Evolutionary conservation across 2,329 filamentous ascomycete genomes (phyloP).

Genomic region (Cladosporium oxysporum): DNA sequence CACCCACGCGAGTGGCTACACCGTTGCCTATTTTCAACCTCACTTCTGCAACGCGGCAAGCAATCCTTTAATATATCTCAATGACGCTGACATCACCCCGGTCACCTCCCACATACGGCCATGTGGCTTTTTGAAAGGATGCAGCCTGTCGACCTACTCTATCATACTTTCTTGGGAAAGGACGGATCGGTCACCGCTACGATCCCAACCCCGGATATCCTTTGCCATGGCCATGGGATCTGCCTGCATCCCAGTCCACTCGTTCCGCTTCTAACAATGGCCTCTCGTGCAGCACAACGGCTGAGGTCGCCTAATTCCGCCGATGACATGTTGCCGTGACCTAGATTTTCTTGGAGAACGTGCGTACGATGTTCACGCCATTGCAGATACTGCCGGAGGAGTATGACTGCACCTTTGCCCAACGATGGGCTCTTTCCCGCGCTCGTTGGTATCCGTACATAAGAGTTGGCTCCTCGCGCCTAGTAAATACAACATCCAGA

Average conservation of each 20-base stretch:
- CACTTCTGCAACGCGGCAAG: slow-evolving; percentile 6
- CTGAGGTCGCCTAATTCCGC: not conserved
- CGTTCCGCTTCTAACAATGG: slow-evolving; percentile 16
- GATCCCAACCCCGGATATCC: not conserved
- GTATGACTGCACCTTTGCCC: not conserved
- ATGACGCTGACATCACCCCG: not conserved
- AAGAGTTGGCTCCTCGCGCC: not conserved
- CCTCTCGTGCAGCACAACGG: slow-evolving; percentile 10
- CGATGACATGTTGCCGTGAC: not conserved
- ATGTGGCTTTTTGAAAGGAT: not conserved
- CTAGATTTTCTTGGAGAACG: not conserved
- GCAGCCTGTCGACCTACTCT: not conserved
- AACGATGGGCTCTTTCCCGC: not conserved
- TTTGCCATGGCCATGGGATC: not conserved
- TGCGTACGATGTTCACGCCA: not conserved
- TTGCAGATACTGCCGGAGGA: not conserved
- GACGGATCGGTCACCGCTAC: not conserved
- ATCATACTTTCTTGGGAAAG: not conserved
- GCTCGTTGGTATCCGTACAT: not conserved
- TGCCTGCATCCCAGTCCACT: not conserved
- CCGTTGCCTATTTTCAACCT: slow-evolving; percentile 7
- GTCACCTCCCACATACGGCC: slow-evolving; percentile 1
- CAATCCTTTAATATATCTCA: not conserved
- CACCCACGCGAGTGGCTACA: not conserved
- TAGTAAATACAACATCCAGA: not conserved